Base-by-base conservation (phyloP, 2,329 filamentous ascomycete genomes). In the Aureobasidium mangrovei region DNA sequence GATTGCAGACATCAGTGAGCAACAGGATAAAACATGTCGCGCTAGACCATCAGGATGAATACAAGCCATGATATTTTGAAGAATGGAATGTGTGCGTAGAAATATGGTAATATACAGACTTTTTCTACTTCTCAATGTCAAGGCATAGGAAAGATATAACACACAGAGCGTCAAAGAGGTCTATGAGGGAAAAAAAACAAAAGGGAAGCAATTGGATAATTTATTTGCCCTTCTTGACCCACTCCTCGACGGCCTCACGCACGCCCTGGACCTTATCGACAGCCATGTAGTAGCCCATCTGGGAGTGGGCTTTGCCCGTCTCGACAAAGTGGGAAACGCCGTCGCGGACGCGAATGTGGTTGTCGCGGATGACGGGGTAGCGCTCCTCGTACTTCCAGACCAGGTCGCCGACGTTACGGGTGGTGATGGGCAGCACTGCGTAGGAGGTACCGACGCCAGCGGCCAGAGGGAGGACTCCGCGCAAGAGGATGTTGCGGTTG, bases 301-400 rank as follows among this genome's bases (percentile, higher is more conserved):
- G 77, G 45, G 81, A 82, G 72, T 94, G 88, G 54, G 85, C 81
- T 70, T 82, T 82, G 53, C 87, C 86, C 58, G 88, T 88, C 69
- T 81, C 76, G 74, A 83, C 82, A 56, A 86, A 83, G 67, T 83
- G 78, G 68, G 81, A 75, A 58, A 91, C 76, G 43, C 83, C 77
- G 64, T 88, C 82, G 58, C 85, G 83, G 51, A 86, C 75, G 65
- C 79, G 75, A 58, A 91, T 63, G 73, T 98, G 93, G 55, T 87
- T 81, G 63, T 95, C 84, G 18, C 89, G 86, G 53, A 98, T 69
- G 18, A 79, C 85, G 4, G 93, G 93, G 67, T 91, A 87, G 64
- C 80, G 83, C 78, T 94, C 81, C 82, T 98, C 93, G 70, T 93
- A 98, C 68, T 82, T 83, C 93, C 93, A 98, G 43, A 86, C 74